phyloP scores from a whole-genome alignment of 2,329 filamentous ascomycete species.

The Hypoxylon sp. region DNA sequence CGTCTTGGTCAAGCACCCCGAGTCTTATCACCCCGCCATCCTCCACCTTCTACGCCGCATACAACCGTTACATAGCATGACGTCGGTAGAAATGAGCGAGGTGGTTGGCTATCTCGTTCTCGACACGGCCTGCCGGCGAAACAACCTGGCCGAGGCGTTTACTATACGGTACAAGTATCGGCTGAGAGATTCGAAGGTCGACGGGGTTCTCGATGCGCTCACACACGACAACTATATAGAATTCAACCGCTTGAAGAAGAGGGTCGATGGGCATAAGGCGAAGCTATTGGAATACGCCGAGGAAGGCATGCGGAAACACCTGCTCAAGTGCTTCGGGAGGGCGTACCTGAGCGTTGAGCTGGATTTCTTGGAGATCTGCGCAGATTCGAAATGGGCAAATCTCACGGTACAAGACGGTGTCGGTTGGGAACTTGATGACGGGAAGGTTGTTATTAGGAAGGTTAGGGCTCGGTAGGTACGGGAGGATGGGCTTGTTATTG shows the following conservation, averaged over 20 bases:
- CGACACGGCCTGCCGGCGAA: slow-evolving; percentile 88
- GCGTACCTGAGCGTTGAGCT: slow-evolving; percentile 83
- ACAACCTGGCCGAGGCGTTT: slow-evolving; percentile 81
- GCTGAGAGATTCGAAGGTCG: slow-evolving; percentile 77
- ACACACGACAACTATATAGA: slow-evolving; percentile 85
- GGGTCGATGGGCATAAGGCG: slow-evolving; percentile 84
- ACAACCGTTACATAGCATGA: slow-evolving; percentile 77
- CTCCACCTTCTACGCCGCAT: slow-evolving; percentile 82
- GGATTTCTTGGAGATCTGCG: slow-evolving; percentile 76
- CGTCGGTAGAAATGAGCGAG: slow-evolving; percentile 80
- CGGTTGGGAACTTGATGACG: slow-evolving; percentile 85
- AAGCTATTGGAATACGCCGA: slow-evolving; percentile 87
- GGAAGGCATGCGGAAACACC: slow-evolving; percentile 78
- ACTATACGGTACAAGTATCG: slow-evolving; percentile 72
- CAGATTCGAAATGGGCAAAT: slow-evolving; percentile 79
- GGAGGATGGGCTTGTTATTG: slow-evolving; percentile 39
- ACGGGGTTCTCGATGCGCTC: slow-evolving; percentile 77
- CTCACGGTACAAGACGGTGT: slow-evolving; percentile 78
- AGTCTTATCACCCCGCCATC: slow-evolving; percentile 91
- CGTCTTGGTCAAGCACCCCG: slow-evolving; percentile 84
- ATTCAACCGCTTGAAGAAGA: slow-evolving; percentile 79
- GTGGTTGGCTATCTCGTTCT: slow-evolving; percentile 86
- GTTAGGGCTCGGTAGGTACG: slow-evolving; percentile 58
- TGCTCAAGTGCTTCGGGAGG: slow-evolving; percentile 87
- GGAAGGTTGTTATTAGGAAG: slow-evolving; percentile 81